Percentiles rank a stretch among this genome's conserved stretches.
These are phyloP conservation scores for Phialophora verrucosa DNA, from an alignment of 2,329 filamentous ascomycete genomes.

Conservation along the genomic window DNA sequence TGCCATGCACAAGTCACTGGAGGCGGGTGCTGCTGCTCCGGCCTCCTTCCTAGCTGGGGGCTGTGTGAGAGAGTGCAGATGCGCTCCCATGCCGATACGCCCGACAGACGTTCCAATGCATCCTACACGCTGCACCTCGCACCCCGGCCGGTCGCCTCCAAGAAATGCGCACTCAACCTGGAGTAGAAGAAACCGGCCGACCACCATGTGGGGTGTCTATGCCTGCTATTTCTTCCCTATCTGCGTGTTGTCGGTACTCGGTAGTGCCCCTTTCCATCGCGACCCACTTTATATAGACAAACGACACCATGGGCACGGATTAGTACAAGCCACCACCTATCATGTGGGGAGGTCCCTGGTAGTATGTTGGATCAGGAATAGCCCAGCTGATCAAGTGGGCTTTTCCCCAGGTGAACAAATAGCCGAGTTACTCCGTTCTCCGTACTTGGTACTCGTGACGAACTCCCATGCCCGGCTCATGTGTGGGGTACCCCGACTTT, in stretches of 20 bases:
- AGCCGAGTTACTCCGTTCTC: neutral
- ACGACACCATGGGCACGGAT: neutral
- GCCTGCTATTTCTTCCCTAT: neutral
- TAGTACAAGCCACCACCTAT: neutral
- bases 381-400: neutral
- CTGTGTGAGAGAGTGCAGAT: neutral
- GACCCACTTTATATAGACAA: neutral
- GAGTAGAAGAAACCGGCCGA: neutral
- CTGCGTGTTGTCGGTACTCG: neutral
- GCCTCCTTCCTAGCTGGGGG: too few species aligned
- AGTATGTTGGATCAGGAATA: neutral
- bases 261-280: neutral
- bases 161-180: neutral
- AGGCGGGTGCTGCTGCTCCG: too few species aligned
- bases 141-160: neutral
- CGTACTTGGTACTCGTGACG: neutral
- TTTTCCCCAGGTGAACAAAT: neutral
- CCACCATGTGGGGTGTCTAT: neutral
- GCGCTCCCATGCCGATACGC: neutral
- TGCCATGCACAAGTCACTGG: neutral
- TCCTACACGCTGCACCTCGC: too few species aligned
- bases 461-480: neutral
- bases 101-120: neutral
- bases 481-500: neutral
- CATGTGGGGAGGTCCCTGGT: neutral